Conservation (phyloP, 768 basidiomycete species). For the Russula abietina region DNA sequence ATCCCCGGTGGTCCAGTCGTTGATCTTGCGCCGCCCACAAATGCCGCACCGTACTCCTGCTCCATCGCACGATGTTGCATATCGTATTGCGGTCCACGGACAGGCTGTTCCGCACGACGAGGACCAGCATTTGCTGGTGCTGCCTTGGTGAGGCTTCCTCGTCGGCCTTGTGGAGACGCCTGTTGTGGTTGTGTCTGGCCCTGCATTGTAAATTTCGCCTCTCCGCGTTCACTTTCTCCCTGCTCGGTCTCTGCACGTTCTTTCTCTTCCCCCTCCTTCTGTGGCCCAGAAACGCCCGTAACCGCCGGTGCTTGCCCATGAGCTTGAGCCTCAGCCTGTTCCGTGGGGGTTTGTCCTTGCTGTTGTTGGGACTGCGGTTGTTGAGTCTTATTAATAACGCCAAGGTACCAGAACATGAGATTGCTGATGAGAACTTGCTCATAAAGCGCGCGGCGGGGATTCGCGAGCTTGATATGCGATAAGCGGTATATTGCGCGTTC, state of each 20-base stretch:
- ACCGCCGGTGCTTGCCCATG: constrained; percentile 13
- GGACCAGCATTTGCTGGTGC: constrained; percentile 40
- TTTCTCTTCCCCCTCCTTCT: constrained; percentile 31
- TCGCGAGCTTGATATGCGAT: constrained; percentile 97
- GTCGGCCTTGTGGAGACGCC: constrained; percentile 38
- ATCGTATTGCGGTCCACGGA: constrained; percentile 87
- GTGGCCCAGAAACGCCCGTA: constrained; percentile 17
- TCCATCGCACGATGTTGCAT: constrained; percentile 92
- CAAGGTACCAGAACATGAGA: constrained; percentile 99
- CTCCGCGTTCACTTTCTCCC: constrained; percentile 36
- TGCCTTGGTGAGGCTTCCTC: constrained; percentile 63
- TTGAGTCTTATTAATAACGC: constrained; percentile 91
- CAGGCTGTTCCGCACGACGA: constrained; percentile 77
- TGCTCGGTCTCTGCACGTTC: constrained; percentile 34
- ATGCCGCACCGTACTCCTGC: constrained; percentile 60
- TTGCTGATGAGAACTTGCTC: constrained; percentile 94
- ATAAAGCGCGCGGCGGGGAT: constrained; percentile 91
- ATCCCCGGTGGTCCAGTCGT: not conserved
- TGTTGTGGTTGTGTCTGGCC: constrained; percentile 26
- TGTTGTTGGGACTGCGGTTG: constrained; percentile 30
- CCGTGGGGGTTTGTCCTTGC: constrained; percentile 8
- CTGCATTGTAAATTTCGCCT: constrained; percentile 32
- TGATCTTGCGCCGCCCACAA: constrained; percentile 15
- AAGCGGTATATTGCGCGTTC: constrained; percentile 96
- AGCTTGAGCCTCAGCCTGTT: constrained; percentile 24